Evolutionary conservation across 345 rosid species (phyloP).

Genomic region (Linum lewisii): DNA sequence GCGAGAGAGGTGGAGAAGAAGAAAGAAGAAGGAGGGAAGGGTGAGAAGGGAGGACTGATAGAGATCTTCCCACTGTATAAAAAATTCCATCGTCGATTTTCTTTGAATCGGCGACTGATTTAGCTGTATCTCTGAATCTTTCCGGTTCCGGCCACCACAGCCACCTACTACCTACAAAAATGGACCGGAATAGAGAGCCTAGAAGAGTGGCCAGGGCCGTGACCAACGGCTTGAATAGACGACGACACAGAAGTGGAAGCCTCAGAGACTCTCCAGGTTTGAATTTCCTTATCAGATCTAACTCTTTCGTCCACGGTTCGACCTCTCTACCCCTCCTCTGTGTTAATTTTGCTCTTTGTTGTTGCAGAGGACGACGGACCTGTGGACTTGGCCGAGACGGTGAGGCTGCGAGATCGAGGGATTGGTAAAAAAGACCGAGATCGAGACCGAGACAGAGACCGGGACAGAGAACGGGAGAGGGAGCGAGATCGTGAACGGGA

Average conservation of each 20-base stretch:
- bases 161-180: slow-evolving; percentile 11
- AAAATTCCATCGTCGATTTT: slow-evolving; percentile 9
- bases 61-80: slow-evolving; percentile 23
- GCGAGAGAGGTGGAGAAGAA: slow-evolving; percentile 11
- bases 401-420: slow-evolving; percentile 75
- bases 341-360: background rate
- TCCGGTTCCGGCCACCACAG: slow-evolving; percentile 13
- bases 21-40: slow-evolving; percentile 27
- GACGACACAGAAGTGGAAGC: slow-evolving; percentile 65
- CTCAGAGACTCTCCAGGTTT: slow-evolving; percentile 90
- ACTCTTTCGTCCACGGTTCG: background rate
- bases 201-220: slow-evolving; percentile 56
- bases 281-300: slow-evolving; percentile 32
- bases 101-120: slow-evolving; percentile 6
- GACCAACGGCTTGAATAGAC: slow-evolving; percentile 60
- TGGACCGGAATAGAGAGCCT: slow-evolving; percentile 93
- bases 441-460: slow-evolving; percentile 54
- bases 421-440: slow-evolving; percentile 63
- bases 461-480: slow-evolving; percentile 47
- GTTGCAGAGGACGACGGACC: slow-evolving; percentile 70
- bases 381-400: slow-evolving; percentile 63
- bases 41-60: slow-evolving; percentile 22
- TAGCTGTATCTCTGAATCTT: background rate
- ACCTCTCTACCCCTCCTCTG: background rate
- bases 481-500: slow-evolving; percentile 34